Conservation (phyloP, 148 eudicot genomes). For the Mesembryanthemum crystallinum region DNA sequence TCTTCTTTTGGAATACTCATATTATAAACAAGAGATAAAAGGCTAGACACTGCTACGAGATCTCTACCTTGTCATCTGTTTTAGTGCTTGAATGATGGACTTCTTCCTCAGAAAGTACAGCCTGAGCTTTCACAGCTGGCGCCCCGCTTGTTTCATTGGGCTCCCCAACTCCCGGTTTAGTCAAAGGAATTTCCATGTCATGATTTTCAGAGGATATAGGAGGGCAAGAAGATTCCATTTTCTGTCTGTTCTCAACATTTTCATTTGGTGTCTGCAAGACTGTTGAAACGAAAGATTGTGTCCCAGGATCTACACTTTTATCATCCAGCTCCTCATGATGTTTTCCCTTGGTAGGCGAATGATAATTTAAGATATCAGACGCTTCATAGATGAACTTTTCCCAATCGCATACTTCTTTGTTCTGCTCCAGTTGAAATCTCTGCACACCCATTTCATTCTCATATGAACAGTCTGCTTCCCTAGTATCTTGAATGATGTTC, state of each 20-base stretch:
- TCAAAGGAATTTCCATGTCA: slow-evolving; percentile 6
- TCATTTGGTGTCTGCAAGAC: slow-evolving; percentile 32
- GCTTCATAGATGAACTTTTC: slow-evolving; percentile 30
- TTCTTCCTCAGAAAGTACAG: slow-evolving; percentile 22
- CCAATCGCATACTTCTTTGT: slow-evolving; percentile 29
- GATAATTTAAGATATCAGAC: slow-evolving; percentile 29
- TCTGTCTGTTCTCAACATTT: slow-evolving; percentile 11
- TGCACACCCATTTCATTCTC: slow-evolving; percentile 22
- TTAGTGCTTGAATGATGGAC: slow-evolving; percentile 21
- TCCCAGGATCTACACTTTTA: slow-evolving; percentile 23
- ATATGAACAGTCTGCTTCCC: slow-evolving; percentile 14
- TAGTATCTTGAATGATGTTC: slow-evolving; percentile 9
- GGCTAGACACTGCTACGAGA: background rate
- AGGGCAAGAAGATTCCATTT: slow-evolving; percentile 19
- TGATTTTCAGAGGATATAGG: slow-evolving; percentile 16
- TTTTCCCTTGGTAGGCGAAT: slow-evolving; percentile 23
- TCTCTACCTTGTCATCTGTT: slow-evolving; percentile 26
- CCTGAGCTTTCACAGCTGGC: slow-evolving; percentile 8
- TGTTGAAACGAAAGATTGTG: slow-evolving; percentile 23
- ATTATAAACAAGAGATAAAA: background rate
- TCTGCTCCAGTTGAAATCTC: slow-evolving; percentile 21
- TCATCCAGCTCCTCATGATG: slow-evolving; percentile 21
- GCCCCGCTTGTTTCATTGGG: slow-evolving; percentile 21
- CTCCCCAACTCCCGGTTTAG: slow-evolving; percentile 16
- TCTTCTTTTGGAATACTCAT: background rate